Base-by-base conservation (phyloP, 225 moss, liverwort and hornwort genomes). In the Sphagnum contortum region DNA sequence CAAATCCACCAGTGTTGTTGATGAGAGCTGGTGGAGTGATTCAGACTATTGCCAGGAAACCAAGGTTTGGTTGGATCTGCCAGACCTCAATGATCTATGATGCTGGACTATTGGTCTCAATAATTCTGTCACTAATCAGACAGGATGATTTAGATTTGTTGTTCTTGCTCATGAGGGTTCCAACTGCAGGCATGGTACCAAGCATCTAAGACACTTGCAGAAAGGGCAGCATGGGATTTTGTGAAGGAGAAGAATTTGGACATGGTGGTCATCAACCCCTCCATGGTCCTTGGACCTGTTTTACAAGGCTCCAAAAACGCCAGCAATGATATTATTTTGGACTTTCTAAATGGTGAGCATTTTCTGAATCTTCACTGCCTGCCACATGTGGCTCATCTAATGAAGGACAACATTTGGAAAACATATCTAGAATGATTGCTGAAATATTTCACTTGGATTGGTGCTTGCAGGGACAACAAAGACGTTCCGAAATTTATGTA, bases 1-100 rank as follows among this genome's bases (percentile, higher is more conserved):
- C 12, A 63, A 65, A 48, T 47, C 73, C 1, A 44, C 56, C 48
- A 67, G 74, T 62, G 53, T 61, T 1, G 6, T 72, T 13, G 76
- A 85, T 62, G 81, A 81, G 57, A 70, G 57, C 52, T 81, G 71
- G 74, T 85, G 85, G 85, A 81, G 78, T 6, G 74, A 81, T 61
- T 78, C 78, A 61, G 69, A 67, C 45, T 64, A 62, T 51, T 74
- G 78, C 59, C 57, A 45, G n/a, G 69, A 76, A 48, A 61, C 7
- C 12, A 67, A 78, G 78, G 85, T 44, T 57, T 45, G n/a, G 6
- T 5, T 48, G 44, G 14, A 61, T 9, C 14, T 5, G 6, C 6
- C 9, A 52, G 7, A 6, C 9, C 6, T 52, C 7, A 9, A 52
- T 52, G 9, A 52, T 9, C 52, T 6, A 52, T 6, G 52, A 6